Percentiles rank a stretch among this genome's conserved stretches.
These are phyloP conservation scores for Fistulina hepatica DNA, from an alignment of 1,284 basidiomycete species.

Conservation along the genomic window DNA sequence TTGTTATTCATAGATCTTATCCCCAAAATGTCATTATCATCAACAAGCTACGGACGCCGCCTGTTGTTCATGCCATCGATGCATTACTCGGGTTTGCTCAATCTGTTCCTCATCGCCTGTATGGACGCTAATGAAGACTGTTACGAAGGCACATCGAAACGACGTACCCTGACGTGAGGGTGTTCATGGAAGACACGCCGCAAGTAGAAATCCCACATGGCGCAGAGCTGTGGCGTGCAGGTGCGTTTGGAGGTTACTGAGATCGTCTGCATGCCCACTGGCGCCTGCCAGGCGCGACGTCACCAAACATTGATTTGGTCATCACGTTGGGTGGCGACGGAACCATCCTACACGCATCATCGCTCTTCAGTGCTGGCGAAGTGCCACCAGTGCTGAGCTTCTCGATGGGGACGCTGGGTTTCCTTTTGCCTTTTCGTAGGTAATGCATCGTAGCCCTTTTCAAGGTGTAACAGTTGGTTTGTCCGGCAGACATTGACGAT, in stretches of 20 bases:
- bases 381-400: constrained; percentile 95
- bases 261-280: constrained; percentile 7
- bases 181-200: constrained; percentile 64
- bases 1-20: constrained; percentile 10
- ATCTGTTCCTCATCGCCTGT: constrained; percentile 1
- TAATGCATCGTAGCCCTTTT: constrained; percentile 14
- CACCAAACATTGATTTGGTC: constrained; percentile 70
- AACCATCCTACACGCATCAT: constrained; percentile 90
- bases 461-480: constrained; percentile 1
- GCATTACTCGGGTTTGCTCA: constrained; percentile 50
- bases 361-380: constrained; percentile 78
- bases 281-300: constrained; percentile 29
- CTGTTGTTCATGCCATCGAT: constrained; percentile 62
- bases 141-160: constrained; percentile 45
- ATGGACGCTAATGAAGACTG: constrained; percentile 1
- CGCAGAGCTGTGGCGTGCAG: constrained; percentile 52
- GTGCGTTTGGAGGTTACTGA: constrained; percentile 27
- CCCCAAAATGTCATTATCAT: constrained; percentile 55
- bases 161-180: constrained; percentile 59
- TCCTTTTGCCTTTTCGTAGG: constrained; percentile 89
- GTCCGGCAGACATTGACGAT: constrained; percentile 61
- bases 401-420: constrained; percentile 92
- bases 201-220: constrained; percentile 61
- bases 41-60: constrained; percentile 66
- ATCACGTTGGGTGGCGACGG: constrained; percentile 93